phyloP scores from a whole-genome alignment of 2,329 filamentous ascomycete genomes.

The Fusarium longipes region DNA sequence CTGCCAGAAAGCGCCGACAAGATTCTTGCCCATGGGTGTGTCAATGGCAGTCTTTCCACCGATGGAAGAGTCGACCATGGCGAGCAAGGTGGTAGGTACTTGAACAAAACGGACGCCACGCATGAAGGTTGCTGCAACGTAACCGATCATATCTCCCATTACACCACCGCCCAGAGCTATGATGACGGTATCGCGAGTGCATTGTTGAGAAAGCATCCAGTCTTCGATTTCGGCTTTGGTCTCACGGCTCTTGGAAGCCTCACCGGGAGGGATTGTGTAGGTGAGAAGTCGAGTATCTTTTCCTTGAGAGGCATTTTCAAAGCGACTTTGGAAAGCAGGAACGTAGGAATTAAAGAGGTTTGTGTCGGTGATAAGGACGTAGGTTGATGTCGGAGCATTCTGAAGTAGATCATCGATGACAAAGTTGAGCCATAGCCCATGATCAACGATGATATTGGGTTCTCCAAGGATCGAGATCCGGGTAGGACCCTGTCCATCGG shows the following conservation, averaged over 20 bases:
- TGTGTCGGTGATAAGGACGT: slow-evolving; percentile 96
- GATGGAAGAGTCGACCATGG: slow-evolving; percentile 99
- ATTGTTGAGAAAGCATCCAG: slow-evolving; percentile 93
- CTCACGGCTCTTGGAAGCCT: slow-evolving; percentile 91
- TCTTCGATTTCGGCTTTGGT: slow-evolving; percentile 97
- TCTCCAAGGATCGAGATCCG: slow-evolving; percentile 85
- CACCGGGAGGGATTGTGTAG: slow-evolving; percentile 88
- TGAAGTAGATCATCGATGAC: slow-evolving; percentile 83
- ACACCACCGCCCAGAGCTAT: slow-evolving; percentile 96
- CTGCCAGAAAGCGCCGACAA: slow-evolving; percentile 97
- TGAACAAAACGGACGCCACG: slow-evolving; percentile 95
- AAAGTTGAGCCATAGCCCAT: slow-evolving; percentile 87
- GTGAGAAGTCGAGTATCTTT: slow-evolving; percentile 76
- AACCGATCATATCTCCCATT: slow-evolving; percentile 97
- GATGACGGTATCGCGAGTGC: slow-evolving; percentile 93
- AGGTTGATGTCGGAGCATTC: slow-evolving; percentile 85
- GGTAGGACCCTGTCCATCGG: slow-evolving; percentile 56
- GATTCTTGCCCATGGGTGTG: slow-evolving; percentile 93
- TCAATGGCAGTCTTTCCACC: slow-evolving; percentile 99
- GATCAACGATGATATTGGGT: slow-evolving; percentile 91
- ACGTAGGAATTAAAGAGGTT: slow-evolving; percentile 87
- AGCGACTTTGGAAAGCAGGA: slow-evolving; percentile 71
- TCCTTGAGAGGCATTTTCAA: slow-evolving; percentile 46
- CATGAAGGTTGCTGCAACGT: slow-evolving; percentile 98
- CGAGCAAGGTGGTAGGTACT: slow-evolving; percentile 91